phyloP scores from a whole-genome alignment of 1,284 basidiomycete species.

The Cerioporus squamosus region DNA sequence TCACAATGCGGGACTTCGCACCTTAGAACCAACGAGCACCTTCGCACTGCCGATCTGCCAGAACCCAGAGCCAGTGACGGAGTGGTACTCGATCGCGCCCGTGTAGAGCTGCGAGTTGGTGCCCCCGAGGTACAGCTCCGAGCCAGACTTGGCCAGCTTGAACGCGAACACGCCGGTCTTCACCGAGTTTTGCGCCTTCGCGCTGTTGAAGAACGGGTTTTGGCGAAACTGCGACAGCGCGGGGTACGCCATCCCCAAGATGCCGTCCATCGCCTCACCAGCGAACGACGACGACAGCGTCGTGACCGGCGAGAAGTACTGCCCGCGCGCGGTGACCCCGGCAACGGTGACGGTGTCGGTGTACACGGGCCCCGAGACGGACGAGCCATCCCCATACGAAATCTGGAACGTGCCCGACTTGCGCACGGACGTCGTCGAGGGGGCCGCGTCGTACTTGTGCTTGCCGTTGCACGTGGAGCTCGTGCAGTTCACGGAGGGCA shows the following conservation, averaged over 20 bases:
- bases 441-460: conserved; percentile 23
- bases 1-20: background rate
- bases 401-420: conserved; percentile 39
- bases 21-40: conserved; percentile 26
- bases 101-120: conserved; percentile 39
- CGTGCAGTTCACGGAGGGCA: conserved; percentile 29
- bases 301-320: conserved; percentile 30
- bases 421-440: conserved; percentile 16
- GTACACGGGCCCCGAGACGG: conserved; percentile 46
- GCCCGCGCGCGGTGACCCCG: conserved; percentile 24
- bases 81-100: conserved; percentile 42
- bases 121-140: conserved; percentile 55
- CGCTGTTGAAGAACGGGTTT: conserved; percentile 38
- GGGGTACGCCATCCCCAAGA: conserved; percentile 34
- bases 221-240: conserved; percentile 27
- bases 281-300: conserved; percentile 28
- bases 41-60: conserved; percentile 25
- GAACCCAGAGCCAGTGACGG: conserved; percentile 27
- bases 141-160: conserved; percentile 47
- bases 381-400: conserved; percentile 50
- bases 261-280: conserved; percentile 30
- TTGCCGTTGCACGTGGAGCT: conserved; percentile 24
- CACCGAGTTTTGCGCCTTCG: conserved; percentile 35
- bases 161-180: conserved; percentile 45
- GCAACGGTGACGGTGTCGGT: conserved; percentile 43